Percentiles rank a stretch among this genome's conserved stretches.
phyloP scores from a whole-genome alignment of 2,329 filamentous ascomycete species.

The Periconia sp. region DNA sequence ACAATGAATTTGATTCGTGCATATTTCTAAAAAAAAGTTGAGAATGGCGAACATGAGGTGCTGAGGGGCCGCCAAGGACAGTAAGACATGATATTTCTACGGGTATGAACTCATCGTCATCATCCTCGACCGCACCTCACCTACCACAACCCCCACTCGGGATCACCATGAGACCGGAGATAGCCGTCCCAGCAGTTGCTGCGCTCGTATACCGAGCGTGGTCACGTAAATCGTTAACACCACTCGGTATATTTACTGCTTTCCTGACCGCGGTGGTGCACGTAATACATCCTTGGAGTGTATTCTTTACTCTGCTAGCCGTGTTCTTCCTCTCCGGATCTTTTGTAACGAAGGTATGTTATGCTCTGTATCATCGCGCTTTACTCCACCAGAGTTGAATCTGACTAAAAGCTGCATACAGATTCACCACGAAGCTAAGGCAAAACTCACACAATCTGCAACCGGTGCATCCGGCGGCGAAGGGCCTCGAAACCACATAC shows the following conservation, averaged over 20 bases:
- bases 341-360: slow-evolving; percentile 72
- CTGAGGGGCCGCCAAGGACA: not conserved
- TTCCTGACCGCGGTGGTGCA: slow-evolving; percentile 75
- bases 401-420: slow-evolving; percentile 37
- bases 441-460: slow-evolving; percentile 75
- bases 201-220: slow-evolving; percentile 45
- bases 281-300: slow-evolving; percentile 87
- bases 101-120: not conserved
- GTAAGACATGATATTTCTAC: not conserved
- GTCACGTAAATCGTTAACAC: slow-evolving; percentile 67
- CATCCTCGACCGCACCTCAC: not conserved
- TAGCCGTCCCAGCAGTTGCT: slow-evolving; percentile 36
- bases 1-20: not conserved
- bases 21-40: not conserved
- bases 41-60: not conserved
- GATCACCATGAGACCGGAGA: slow-evolving; percentile 29
- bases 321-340: slow-evolving; percentile 89
- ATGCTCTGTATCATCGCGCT: not conserved
- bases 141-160: slow-evolving; percentile 9
- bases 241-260: slow-evolving; percentile 71
- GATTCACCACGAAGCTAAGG: slow-evolving; percentile 87
- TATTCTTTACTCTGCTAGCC: slow-evolving; percentile 82
- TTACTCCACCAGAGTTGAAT: not conserved
- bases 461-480: slow-evolving; percentile 75
- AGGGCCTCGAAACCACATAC: slow-evolving; percentile 78